Evolutionary conservation across 2,329 filamentous ascomycete genomes (phyloP).

Genomic region (Sclerotinia subarctica): DNA sequence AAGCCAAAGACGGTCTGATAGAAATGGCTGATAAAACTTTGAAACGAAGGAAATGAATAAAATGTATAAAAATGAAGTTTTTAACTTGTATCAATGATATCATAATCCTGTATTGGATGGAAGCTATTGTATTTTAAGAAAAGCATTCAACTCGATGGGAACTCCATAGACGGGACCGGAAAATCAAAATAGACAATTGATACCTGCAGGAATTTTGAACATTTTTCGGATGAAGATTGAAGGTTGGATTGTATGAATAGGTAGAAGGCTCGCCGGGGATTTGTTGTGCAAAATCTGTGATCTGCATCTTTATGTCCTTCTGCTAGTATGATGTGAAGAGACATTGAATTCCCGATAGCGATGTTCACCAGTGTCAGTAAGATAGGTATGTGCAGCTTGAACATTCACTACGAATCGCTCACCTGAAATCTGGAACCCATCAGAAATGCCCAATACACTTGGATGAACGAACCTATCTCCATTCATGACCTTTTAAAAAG

Average conservation of each 20-base stretch:
- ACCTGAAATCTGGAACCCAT: background rate
- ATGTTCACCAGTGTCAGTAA: too few species aligned
- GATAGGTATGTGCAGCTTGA: background rate
- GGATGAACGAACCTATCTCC: background rate
- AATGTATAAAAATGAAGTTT: slow-evolving; percentile 11
- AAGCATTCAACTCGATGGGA: slow-evolving; percentile 14
- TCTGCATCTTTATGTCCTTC: too few species aligned
- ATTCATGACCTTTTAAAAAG: too few species aligned
- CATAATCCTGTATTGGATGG: slow-evolving; percentile 4
- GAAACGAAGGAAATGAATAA: slow-evolving; percentile 72
- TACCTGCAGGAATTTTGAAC: background rate
- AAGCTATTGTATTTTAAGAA: slow-evolving; percentile 15
- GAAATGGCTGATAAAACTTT: slow-evolving; percentile 95
- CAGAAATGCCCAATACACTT: background rate
- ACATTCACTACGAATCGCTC: background rate
- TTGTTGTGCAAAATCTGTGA: too few species aligned
- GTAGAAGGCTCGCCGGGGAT: too few species aligned
- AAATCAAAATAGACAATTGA: slow-evolving; percentile 1
- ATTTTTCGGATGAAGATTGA: too few species aligned
- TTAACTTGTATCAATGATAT: slow-evolving; percentile 24
- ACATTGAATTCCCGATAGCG: too few species aligned
- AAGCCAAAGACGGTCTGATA: slow-evolving; percentile 85
- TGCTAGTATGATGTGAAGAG: too few species aligned
- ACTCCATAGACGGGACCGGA: slow-evolving; percentile 4
- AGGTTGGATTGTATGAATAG: background rate